Conservation (phyloP, 768 basidiomycete genomes). For the Pholiota microspora region DNA sequence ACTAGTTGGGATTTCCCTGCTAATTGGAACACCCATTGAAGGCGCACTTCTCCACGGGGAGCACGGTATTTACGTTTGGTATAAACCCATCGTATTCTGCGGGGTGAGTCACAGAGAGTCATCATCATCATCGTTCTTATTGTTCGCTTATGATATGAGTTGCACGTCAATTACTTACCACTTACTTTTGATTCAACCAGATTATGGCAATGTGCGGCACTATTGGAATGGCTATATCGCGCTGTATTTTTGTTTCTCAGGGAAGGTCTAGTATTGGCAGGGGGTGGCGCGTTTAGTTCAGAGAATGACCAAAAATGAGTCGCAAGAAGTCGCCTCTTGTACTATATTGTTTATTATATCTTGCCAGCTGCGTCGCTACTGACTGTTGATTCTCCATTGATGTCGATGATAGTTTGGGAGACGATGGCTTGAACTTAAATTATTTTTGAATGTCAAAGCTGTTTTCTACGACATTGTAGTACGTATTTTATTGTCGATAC, state of each 20-base stretch:
- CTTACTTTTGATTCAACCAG: conserved; percentile 17
- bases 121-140: not conserved
- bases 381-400: no score
- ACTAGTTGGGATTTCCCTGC: conserved; percentile 41
- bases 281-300: conserved; percentile 11
- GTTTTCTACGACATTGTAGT: no score
- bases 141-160: not conserved
- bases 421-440: not conserved
- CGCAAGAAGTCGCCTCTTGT: not conserved
- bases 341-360: not conserved
- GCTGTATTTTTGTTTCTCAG: conserved; percentile 24
- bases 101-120: conserved; percentile 27
- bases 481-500: no score
- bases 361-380: not conserved
- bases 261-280: conserved; percentile 12
- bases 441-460: no score
- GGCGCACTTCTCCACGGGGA: conserved; percentile 39
- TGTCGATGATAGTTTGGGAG: not conserved
- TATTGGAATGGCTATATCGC: conserved; percentile 27
- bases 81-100: conserved; percentile 38
- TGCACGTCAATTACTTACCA: not conserved
- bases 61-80: conserved; percentile 29
- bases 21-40: conserved; percentile 48
- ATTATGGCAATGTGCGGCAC: conserved; percentile 26
- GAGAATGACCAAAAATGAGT: not conserved